Base-by-base conservation (phyloP, 768 basidiomycete genomes). In the Pleurotus tuber-regium region DNA sequence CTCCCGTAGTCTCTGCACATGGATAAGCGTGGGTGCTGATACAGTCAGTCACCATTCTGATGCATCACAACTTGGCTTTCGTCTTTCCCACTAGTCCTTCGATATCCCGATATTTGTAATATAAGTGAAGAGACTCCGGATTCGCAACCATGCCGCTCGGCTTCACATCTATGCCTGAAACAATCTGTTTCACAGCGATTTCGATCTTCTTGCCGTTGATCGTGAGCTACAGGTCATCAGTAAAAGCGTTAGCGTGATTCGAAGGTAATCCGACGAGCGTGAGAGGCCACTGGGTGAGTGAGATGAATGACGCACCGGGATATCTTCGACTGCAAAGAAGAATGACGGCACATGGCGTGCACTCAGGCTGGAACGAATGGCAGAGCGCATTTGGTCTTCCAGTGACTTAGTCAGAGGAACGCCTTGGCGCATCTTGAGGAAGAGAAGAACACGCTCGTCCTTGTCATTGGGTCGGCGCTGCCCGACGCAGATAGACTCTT, bases 191-290 rank as follows among this genome's bases (percentile, higher is more conserved):
- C 43, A 88, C 83, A 2, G 84, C 86, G 24, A 89, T 87, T 66
- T 88, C 87, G 36, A 88, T 86, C 61, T 87, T 88, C 73, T 88
- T 89, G 8, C 81, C 81, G 43, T 87, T 88, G 7, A 87, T 81
- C 0, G 86, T 89, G 56, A 87, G 87, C 87, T 88, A 51, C 36
- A 36, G n/a, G n/a, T n/a, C n/a, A n/a, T n/a, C n/a, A 31, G 33
- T 3, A 26, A 21, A 14, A 11, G 25, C 43, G 18, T 38, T 11
- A 23, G 2, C 19, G 24, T 21, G 4, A 31, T 33, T 23, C 4
- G 12, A 12, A n/a, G 16, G 16, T 7, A 43, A 44, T 16, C 29
- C 16, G 39, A 23, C 25, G 39, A 21, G 6, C 10, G 24, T 24
- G 3, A 51, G 38, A 21, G 35, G 31, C n/a, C n/a, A n/a, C n/a